Base-by-base conservation (phyloP, 495 filamentous ascomycete genomes). In the Evernia prunastri region DNA sequence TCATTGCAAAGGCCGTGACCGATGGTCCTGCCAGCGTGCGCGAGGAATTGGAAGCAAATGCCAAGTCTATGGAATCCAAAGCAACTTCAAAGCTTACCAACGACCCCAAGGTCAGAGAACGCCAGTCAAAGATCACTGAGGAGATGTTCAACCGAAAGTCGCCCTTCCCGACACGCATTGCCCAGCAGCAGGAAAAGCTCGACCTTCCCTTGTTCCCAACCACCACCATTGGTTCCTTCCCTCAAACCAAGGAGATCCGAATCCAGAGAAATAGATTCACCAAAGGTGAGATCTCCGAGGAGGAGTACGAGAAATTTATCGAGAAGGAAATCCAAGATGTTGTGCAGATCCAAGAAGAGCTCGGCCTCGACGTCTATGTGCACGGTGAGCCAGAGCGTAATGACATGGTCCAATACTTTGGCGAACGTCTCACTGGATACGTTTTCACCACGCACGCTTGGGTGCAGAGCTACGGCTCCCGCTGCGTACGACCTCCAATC, bases 341-440 rank as follows among this genome's bases (percentile, higher is more conserved):
- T 72, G 82, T 98, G 78, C 88, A 90, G 81, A 89, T 97, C 78
- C 94, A 98, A 82, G 92, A 97, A 70, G 93, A 96, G 80, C 92
- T 98, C 69, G 90, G 84, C 74, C 87, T 98, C 27, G 94, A 97
- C 72, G 95, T 98, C 72, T 88, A 89, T 73, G 94, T 98, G 65
- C 94, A 98, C 81, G 94, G 94, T 73, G 94, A 98, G 83, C 93
- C 94, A 58, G 94, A 98, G 84, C 91, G 94, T 77, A 97, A 97
- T 79, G 94, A 98, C 86, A 98, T 98, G 94, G 94, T 98, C 47
- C 94, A 98, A 79, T 98, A 97, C 86, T 98, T 98, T 73, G 94
- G 94, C 77, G 94, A 98, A 85, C 87, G 92, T 68, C 84, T 98
- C 54, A 86, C 91, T 67, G 94, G 94, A 74, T 98, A 97, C 78